phyloP scores from a whole-genome alignment of 1,139 yeast genomes.

The Pichia sp. region DNA sequence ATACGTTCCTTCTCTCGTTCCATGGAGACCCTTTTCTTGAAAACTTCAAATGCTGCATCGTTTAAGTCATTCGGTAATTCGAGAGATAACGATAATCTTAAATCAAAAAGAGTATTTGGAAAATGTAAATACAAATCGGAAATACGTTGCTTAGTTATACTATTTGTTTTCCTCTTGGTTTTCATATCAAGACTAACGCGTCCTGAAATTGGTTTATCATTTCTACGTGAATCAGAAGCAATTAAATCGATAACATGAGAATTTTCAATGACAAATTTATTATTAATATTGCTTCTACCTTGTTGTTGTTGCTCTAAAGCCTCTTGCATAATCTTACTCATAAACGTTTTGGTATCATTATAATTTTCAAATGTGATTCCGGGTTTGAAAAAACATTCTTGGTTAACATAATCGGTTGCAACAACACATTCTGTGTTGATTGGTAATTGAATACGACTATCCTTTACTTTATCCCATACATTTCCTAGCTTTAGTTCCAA shows the following conservation, averaged over 20 bases:
- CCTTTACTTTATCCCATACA: conserved; percentile 60
- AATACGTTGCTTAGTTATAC: conserved; percentile 66
- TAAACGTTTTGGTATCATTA: conserved; percentile 49
- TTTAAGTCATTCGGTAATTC: conserved; percentile 62
- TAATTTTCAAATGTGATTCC: conserved; percentile 67
- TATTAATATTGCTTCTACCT: conserved; percentile 22
- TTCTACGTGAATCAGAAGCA: conserved; percentile 30
- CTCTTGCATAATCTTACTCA: conserved; percentile 40
- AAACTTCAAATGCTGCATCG: conserved; percentile 47
- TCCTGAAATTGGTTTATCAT: conserved; percentile 53
- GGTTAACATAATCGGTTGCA: conserved; percentile 45
- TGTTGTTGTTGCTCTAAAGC: conserved; percentile 22
- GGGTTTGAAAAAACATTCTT: conserved; percentile 58
- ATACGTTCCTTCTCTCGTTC: conserved; percentile 60
- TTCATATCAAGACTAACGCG: conserved; percentile 61
- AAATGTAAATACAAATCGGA: conserved; percentile 65
- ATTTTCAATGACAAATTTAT: conserved; percentile 28
- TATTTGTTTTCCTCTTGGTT: conserved; percentile 60
- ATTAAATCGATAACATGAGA: conserved; percentile 30
- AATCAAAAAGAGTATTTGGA: conserved; percentile 74
- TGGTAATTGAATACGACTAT: conserved; percentile 61
- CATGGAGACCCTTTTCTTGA: conserved; percentile 38
- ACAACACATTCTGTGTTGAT: conserved; percentile 71
- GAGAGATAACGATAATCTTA: conserved; percentile 65
- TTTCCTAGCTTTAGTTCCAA: conserved; percentile 80